These are phyloP conservation scores for Neodidymelliopsis sp. DNA, from an alignment of 2,329 filamentous ascomycete genomes.

Conservation along the genomic window DNA sequence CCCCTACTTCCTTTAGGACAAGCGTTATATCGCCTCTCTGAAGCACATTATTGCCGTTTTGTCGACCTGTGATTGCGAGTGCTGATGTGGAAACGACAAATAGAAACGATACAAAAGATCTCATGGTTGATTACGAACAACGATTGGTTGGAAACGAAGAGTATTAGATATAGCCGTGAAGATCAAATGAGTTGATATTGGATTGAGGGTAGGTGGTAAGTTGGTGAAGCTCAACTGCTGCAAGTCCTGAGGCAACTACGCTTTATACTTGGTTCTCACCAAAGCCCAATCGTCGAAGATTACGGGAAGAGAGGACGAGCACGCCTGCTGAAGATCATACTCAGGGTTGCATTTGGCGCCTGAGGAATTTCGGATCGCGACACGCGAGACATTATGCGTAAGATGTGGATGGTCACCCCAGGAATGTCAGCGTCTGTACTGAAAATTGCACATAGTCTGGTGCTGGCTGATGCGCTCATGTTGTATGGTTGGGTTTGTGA, in stretches of 20 bases:
- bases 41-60: background rate
- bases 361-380: background rate
- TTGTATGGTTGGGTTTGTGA: too few species aligned
- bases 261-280: background rate
- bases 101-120: background rate
- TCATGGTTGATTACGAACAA: too few species aligned
- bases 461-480: too few species aligned
- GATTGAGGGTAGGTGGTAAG: background rate
- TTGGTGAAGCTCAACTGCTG: too few species aligned
- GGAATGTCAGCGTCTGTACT: too few species aligned
- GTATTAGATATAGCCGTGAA: too few species aligned
- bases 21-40: constrained; percentile 31
- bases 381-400: background rate
- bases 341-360: background rate
- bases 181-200: too few species aligned
- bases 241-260: background rate
- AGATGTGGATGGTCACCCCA: background rate
- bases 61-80: background rate
- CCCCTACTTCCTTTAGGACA: constrained; percentile 51
- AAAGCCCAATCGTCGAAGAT: background rate
- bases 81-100: background rate
- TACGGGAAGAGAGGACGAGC: background rate
- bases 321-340: background rate
- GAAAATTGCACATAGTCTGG: too few species aligned
- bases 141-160: too few species aligned